Percentiles rank a stretch among this genome's conserved stretches.
Evolutionary conservation across 768 basidiomycete genomes (phyloP).

Genomic region (Kwoniella dejecticola): DNA sequence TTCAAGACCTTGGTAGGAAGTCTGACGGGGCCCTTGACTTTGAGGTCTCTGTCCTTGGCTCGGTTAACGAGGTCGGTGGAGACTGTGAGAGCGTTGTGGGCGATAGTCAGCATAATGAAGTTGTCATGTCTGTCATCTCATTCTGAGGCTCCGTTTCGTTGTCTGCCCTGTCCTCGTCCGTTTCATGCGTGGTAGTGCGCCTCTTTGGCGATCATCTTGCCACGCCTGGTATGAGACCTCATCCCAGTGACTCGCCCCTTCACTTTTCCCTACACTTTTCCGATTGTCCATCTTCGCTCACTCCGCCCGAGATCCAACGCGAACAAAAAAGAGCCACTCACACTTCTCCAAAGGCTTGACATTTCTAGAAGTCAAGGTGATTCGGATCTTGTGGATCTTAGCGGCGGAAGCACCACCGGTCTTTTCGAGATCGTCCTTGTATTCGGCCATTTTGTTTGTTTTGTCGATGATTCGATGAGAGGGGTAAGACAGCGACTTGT

Average conservation of each 20-base stretch:
- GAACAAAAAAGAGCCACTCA: slow-evolving; percentile 60
- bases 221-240: too few species aligned
- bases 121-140: background rate
- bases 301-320: too few species aligned
- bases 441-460: slow-evolving; percentile 52
- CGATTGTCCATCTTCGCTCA: too few species aligned
- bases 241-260: background rate
- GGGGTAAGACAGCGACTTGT: slow-evolving; percentile 45
- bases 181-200: too few species aligned
- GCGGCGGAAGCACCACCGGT: slow-evolving; percentile 77
- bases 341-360: slow-evolving; percentile 99
- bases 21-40: slow-evolving; percentile 97
- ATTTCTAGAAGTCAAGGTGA: slow-evolving; percentile 97
- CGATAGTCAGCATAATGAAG: too few species aligned
- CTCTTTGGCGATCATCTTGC: too few species aligned
- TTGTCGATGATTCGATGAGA: slow-evolving; percentile 7
- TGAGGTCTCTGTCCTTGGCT: slow-evolving; percentile 99
- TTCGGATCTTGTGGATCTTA: slow-evolving; percentile 98
- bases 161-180: too few species aligned
- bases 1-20: slow-evolving; percentile 98
- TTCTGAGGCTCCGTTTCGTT: background rate
- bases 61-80: slow-evolving; percentile 94
- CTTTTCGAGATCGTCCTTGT: slow-evolving; percentile 77
- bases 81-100: slow-evolving; percentile 62
- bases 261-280: too few species aligned